Evolutionary conservation across 2,329 filamentous ascomycete species (phyloP), one percentile per base, ranked within the genome.

Genomic region (Allantophomopsis lycopodina): DNA sequence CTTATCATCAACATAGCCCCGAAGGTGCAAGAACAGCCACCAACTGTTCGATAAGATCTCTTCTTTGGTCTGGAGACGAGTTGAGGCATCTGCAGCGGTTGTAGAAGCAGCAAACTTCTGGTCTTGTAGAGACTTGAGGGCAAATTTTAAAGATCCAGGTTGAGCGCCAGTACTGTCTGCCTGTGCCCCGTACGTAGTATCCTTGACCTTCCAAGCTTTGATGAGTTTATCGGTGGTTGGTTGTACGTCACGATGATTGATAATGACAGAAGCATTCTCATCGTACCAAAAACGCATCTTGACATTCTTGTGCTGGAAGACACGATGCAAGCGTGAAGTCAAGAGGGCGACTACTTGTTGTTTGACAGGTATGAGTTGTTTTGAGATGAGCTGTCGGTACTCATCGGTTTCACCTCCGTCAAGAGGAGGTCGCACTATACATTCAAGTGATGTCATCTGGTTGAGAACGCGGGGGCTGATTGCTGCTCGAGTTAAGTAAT

Each of bases 21-120:
- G 77, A 37, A 96, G 69, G 54, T 94, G 85, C 16, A 98, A 69
- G 60, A 95, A 91, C 40, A 87, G 76, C 82, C 86, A 95, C 42
- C 89, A 71, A 6, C 80, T 75, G 50, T 94, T 84, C 14, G 74
- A 74, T 7, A 69, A 60, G 40, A 86, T 64, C 51, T 91, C 83
- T 13, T 81, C 70, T 46, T 80, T 73, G n/a, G 79, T 73, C 43
- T 69, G 74, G 7, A 62, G 46, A 12, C 60, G 55, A 50, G 65
- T 36, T 12, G 44, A 38, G 32, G 47, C 48, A 36, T 46, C 38
- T 42, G 36, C 37, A 10, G 68, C 72, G 17, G 73, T 65, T 0
- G 84, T 85, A 49, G 75, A 76, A 40, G 76, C 66, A 2, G 74
- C 73, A 53, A 93, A 89, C 1, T 79, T 71, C 2, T 70, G 56